A percentile compares a stretch with the other conserved stretches of the same genome.
Evolutionary conservation across 2,329 filamentous ascomycete genomes (phyloP).

Genomic region (Fonsecaea nubica): DNA sequence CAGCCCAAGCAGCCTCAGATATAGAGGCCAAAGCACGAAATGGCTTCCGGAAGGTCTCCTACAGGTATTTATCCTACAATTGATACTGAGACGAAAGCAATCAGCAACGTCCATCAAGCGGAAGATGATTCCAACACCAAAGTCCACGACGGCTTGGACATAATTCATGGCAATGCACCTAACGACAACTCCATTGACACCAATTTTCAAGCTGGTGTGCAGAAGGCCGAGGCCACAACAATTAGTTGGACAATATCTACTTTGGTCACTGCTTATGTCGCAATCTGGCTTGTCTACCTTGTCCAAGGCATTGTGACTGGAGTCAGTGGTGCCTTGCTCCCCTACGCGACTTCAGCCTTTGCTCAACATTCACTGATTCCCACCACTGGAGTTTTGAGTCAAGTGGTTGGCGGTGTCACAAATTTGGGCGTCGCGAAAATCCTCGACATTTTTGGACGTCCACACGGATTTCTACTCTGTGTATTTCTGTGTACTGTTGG

Average conservation of each 20-base stretch:
- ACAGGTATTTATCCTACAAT: background rate
- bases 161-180: slow-evolving; percentile 4
- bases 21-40: background rate
- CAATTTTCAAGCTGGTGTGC: slow-evolving; percentile 45
- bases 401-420: slow-evolving; percentile 61
- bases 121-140: background rate
- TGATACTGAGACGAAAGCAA: background rate
- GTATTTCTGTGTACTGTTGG: slow-evolving; percentile 52
- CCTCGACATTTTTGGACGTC: slow-evolving; percentile 66
- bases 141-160: background rate
- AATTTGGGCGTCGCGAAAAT: slow-evolving; percentile 67
- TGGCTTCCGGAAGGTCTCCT: background rate
- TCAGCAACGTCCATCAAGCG: background rate
- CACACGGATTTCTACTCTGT: slow-evolving; percentile 59
- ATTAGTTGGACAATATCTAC: slow-evolving; percentile 47
- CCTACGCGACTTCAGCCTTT: slow-evolving; percentile 61
- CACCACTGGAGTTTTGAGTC: slow-evolving; percentile 60
- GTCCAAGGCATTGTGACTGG: slow-evolving; percentile 46
- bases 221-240: slow-evolving; percentile 51
- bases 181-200: slow-evolving; percentile 3
- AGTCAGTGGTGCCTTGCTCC: slow-evolving; percentile 49
- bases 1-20: background rate
- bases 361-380: slow-evolving; percentile 59
- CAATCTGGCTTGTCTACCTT: slow-evolving; percentile 49
- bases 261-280: background rate